A percentile compares a stretch with the other conserved stretches of the same genome.
Conservation (phyloP, 768 basidiomycete genomes). For the Suillus paluster region DNA sequence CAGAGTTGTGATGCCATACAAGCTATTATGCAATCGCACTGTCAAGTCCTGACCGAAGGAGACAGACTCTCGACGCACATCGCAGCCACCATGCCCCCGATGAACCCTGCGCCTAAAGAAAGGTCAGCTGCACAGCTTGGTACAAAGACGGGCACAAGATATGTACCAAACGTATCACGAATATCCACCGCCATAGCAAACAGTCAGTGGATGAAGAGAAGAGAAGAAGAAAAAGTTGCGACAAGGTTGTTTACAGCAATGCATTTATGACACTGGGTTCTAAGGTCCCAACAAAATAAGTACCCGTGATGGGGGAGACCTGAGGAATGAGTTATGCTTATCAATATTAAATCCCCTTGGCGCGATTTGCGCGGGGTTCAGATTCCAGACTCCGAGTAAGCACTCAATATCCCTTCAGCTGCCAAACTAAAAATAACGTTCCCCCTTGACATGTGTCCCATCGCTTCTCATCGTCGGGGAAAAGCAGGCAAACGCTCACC, state of each 20-base stretch:
- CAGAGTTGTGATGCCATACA: slow-evolving; percentile 28
- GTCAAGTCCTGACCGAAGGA: background rate
- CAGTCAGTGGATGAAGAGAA: background rate
- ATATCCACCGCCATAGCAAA: slow-evolving; percentile 7
- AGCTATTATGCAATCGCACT: slow-evolving; percentile 8
- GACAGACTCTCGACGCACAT: slow-evolving; percentile 15
- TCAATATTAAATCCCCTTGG: background rate
- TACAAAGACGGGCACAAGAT: background rate
- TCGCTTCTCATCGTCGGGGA: background rate
- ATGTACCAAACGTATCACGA: slow-evolving; percentile 13
- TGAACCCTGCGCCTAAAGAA: slow-evolving; percentile 23
- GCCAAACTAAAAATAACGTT: background rate
- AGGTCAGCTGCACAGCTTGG: background rate
- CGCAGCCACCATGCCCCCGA: slow-evolving; percentile 22
- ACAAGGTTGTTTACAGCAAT: background rate
- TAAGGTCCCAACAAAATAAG: slow-evolving; percentile 4
- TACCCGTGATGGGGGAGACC: background rate
- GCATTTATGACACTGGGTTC: background rate
- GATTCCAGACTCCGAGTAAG: background rate
- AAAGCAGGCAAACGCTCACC: background rate
- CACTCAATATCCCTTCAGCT: background rate
- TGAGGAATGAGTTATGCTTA: background rate
- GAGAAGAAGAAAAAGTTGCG: background rate
- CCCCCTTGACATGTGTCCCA: background rate
- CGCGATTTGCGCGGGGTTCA: background rate